Base-by-base conservation (phyloP, 2,329 filamentous ascomycete genomes). In the Pleoardoris graminearum region DNA sequence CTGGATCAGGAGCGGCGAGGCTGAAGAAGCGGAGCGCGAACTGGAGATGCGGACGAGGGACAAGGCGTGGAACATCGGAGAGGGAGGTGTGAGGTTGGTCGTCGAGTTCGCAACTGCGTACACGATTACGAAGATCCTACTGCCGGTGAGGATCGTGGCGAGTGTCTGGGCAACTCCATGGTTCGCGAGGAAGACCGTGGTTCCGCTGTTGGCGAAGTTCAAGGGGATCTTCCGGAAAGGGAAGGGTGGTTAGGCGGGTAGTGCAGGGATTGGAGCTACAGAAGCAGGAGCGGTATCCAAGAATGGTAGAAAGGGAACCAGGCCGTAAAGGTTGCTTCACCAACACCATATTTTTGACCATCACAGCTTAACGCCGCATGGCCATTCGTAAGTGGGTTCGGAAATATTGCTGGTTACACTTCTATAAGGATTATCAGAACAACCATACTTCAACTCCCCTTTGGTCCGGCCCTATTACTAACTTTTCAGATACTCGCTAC, bases 131-230 rank as follows among this genome's bases (percentile, higher is more conserved):
- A 99, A 99, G 76, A 85, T 85, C 14, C 68, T 97, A 53, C 72
- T 99, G 58, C 91, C 94, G 0, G 65, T 89, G 11, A 82, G 94
- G 61, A 83, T 99, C 55, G 77, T 87, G 22, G 74, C 85, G 6
- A 96, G 92, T 75, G 82, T 95, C 3, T 96, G 89, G 90, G 88
- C 83, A 12, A 96, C 94, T 41, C 94, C 94, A 3, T 95, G 90
- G 88, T 95, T 97, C 79, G 92, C 92, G 25, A 76, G 57, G 46
- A 60, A 59, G 57, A 63, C 67, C 1, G 63, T 72, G 10, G 38
- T 66, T 1, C 70, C 70, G 25, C 21, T 68, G 6, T 48, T 63
- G 52, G 51, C 68, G 39, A 60, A 68, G 23, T 58, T 78, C 2
- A 70, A 65, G 55, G 69, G 67, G 30, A 14, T 78, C 8, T 76